Conservation (phyloP, 306 rosid species). For the Spatholobus suberectus region DNA sequence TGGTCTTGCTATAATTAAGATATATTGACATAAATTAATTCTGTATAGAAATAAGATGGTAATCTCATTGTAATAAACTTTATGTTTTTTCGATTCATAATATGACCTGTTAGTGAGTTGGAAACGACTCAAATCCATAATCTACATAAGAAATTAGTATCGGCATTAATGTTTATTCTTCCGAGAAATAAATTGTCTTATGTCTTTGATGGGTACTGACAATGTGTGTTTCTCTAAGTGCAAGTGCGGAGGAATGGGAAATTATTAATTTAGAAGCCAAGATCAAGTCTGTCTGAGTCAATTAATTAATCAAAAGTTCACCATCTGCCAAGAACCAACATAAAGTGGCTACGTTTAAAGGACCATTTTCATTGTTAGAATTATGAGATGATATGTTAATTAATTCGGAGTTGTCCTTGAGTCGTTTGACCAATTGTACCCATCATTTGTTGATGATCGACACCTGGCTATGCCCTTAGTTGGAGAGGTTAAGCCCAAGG, state of each 20-base stretch:
- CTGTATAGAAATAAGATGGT: neutral
- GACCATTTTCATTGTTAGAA: neutral
- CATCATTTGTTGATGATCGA: conserved; percentile 49
- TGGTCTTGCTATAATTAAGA: no score
- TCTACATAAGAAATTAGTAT: neutral
- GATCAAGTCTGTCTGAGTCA: neutral
- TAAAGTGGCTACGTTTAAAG: neutral
- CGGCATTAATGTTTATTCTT: neutral
- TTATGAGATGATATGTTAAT: conserved; percentile 28
- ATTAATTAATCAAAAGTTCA: conserved; percentile 11
- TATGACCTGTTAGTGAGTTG: no score
- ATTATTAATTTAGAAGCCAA: neutral
- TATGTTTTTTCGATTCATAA: no score
- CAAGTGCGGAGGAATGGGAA: neutral
- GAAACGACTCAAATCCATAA: no score
- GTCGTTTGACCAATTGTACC: conserved; percentile 32
- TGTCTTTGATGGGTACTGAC: neutral
- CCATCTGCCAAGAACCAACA: neutral
- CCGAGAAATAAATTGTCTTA: neutral
- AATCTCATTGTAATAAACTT: neutral
- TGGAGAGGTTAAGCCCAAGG: conserved; percentile 17
- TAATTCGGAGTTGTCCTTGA: neutral
- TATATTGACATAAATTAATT: no score
- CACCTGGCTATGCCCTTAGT: conserved; percentile 48
- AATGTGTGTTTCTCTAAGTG: neutral